These are phyloP conservation scores for Populus hybrid DNA, from an alignment of 441 rosid genomes.

Conservation along the genomic window DNA sequence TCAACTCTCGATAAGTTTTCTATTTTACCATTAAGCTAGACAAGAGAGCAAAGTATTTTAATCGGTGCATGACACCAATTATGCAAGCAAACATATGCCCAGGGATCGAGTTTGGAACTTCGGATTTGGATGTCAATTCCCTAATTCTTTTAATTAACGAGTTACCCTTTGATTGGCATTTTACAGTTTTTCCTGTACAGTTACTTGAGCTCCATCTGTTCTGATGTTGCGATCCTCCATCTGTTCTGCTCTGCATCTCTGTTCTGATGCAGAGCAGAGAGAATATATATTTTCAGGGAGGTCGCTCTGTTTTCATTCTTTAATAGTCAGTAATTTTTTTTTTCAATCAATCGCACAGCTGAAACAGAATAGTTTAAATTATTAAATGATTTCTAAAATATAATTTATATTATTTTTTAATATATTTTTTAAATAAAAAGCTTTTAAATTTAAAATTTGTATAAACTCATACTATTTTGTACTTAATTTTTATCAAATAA, in stretches of 20 bases:
- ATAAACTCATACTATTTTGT: fast-evolving
- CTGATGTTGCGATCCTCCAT: no score
- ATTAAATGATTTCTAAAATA: no score
- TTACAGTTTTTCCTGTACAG: background rate
- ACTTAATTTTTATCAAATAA: no score
- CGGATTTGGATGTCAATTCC: background rate
- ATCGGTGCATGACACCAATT: background rate
- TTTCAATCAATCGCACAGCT: no score
- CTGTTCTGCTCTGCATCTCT: no score
- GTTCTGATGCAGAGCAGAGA: no score
- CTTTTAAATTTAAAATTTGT: fast-evolving
- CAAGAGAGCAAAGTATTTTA: slow-evolving; percentile 12
- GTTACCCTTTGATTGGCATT: background rate
- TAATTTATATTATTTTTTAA: no score
- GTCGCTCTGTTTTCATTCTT: no score
- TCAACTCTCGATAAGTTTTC: background rate
- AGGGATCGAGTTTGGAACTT: background rate
- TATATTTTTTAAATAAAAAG: no score
- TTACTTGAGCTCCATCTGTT: background rate
- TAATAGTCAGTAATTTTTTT: no score
- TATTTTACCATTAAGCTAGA: slow-evolving; percentile 1
- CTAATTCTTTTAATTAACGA: background rate
- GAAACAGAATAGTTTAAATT: no score
- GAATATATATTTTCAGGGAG: no score
- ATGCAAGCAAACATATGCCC: slow-evolving; percentile 4